Evolutionary conservation across 2,329 filamentous ascomycete genomes (phyloP).

Genomic region (Phaeophleospora eucalypticola): DNA sequence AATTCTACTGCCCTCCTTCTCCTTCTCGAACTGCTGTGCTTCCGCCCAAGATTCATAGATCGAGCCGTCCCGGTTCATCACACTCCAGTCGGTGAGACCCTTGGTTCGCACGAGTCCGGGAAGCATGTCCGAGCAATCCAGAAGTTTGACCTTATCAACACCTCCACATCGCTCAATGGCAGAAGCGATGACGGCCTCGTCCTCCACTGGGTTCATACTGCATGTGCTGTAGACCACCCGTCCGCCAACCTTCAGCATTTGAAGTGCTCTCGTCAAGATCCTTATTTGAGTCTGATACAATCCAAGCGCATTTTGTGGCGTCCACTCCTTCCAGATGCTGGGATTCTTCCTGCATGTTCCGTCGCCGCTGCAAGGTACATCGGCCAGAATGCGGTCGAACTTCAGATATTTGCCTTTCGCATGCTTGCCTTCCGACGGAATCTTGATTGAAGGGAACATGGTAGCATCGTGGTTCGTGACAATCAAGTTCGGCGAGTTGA

Average conservation of each 20-base stretch:
- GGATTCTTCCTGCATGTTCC: constrained; percentile 91
- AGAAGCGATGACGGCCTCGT: constrained; percentile 83
- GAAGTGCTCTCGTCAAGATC: constrained; percentile 85
- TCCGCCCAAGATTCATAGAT: constrained; percentile 81
- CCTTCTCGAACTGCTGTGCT: constrained; percentile 50
- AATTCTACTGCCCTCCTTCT: constrained; percentile 59
- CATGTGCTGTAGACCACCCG: constrained; percentile 97
- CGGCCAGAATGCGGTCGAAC: constrained; percentile 92
- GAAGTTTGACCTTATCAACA: constrained; percentile 69
- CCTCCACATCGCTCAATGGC: constrained; percentile 91
- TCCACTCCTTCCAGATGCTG: constrained; percentile 94
- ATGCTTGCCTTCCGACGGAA: constrained; percentile 57
- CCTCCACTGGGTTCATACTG: constrained; percentile 97
- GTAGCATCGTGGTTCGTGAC: constrained; percentile 98
- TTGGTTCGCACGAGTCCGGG: constrained; percentile 70
- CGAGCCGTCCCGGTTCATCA: constrained; percentile 80
- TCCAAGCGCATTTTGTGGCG: constrained; percentile 78
- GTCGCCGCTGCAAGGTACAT: constrained; percentile 95
- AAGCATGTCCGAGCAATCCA: constrained; percentile 77
- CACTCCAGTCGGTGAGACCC: constrained; percentile 77
- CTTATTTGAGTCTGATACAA: constrained; percentile 82
- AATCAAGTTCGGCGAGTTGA: constrained; percentile 93
- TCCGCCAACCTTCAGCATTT: constrained; percentile 93
- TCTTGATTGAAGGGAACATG: constrained; percentile 85
- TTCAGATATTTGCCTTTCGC: constrained; percentile 68